Evolutionary conservation across 768 basidiomycete species (phyloP).

Genomic region (Leccinum disarticulatum): DNA sequence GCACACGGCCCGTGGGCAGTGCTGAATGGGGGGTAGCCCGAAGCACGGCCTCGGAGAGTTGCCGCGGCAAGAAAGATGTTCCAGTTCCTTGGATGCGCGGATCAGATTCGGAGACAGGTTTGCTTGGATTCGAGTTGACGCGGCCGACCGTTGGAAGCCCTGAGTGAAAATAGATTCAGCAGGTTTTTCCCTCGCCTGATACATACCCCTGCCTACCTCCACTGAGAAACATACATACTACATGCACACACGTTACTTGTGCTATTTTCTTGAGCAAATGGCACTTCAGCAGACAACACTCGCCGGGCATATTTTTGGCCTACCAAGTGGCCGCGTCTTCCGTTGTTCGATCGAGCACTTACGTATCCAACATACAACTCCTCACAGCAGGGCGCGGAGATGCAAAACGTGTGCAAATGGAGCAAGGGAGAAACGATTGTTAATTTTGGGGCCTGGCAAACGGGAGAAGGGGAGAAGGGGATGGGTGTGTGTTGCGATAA

Average conservation of each 20-base stretch:
- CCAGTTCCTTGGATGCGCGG: background rate
- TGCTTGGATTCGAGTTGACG: background rate
- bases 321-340: too few relatives aligned
- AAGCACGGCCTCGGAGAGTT: background rate
- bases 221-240: too few relatives aligned
- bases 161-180: too few relatives aligned
- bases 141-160: too few relatives aligned
- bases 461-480: background rate
- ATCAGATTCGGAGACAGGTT: background rate
- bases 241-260: constrained; percentile 38
- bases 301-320: constrained; percentile 37
- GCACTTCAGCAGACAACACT: constrained; percentile 42
- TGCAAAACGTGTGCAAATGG: background rate
- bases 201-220: too few relatives aligned
- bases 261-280: constrained; percentile 72
- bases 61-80: background rate
- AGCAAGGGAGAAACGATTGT: background rate
- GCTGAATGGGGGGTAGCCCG: background rate
- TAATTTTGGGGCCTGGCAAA: background rate
- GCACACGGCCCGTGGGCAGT: background rate
- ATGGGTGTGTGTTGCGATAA: constrained; percentile 12
- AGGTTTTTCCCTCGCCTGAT: too few relatives aligned
- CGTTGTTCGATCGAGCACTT: too few relatives aligned
- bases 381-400: background rate
- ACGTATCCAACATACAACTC: too few relatives aligned